A percentile compares a stretch with the other conserved stretches of the same genome.
Conservation (phyloP, 140 eudicot species). For the Senecio squalidus region DNA sequence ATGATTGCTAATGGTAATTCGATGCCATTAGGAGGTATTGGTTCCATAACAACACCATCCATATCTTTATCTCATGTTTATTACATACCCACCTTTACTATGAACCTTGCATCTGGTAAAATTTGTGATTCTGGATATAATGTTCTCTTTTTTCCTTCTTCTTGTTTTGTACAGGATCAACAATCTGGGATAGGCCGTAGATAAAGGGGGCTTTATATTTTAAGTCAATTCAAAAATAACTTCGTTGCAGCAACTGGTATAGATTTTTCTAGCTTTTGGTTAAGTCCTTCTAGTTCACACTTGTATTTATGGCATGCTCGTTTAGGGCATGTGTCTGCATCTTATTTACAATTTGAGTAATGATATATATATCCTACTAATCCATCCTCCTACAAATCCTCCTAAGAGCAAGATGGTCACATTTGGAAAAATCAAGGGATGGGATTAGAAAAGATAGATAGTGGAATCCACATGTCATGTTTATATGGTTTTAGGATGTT, state of each 20-base stretch:
- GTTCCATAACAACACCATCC: neutral
- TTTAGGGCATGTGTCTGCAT: slow-evolving; percentile 9
- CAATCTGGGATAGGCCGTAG: slow-evolving; percentile 1
- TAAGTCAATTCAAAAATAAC: neutral
- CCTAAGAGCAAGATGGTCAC: no score
- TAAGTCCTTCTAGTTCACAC: neutral
- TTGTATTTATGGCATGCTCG: slow-evolving; percentile 13
- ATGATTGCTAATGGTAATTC: neutral
- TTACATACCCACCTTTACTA: neutral
- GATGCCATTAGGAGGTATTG: neutral
- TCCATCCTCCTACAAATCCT: no score
- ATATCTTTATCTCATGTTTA: neutral
- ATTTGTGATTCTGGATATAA: neutral
- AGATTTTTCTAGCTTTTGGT: neutral
- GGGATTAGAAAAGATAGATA: no score
- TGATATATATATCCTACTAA: no score
- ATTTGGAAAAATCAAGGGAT: no score
- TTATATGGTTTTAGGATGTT: no score
- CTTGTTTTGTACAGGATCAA: neutral
- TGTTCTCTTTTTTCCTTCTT: neutral
- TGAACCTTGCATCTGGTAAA: slow-evolving; percentile 2
- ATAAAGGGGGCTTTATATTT: neutral
- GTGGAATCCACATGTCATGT: no score
- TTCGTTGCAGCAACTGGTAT: neutral
- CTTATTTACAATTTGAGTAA: neutral